A percentile compares a stretch with the other conserved stretches of the same genome.
These are phyloP conservation scores for Reutealis trisperma DNA, from an alignment of 345 rosid species.

Conservation along the genomic window DNA sequence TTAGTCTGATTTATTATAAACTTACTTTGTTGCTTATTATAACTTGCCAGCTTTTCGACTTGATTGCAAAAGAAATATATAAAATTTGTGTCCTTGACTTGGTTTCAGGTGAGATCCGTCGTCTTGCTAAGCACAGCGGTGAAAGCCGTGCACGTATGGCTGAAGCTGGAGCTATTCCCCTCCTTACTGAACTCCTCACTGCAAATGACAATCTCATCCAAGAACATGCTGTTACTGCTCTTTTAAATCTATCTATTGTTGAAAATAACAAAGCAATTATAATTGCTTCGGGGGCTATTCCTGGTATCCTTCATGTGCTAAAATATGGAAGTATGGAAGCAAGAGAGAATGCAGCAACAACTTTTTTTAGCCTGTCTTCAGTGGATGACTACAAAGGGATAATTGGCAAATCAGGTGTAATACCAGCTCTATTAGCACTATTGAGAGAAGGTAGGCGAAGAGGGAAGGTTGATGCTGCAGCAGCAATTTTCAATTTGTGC, in stretches of 20 bases:
- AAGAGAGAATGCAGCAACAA: conserved; percentile 16
- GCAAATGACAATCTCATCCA: background rate
- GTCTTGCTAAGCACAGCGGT: conserved; percentile 1
- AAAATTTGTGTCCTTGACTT: background rate
- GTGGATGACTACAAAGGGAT: background rate
- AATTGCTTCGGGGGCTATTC: conserved; percentile 1
- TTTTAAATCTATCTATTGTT: conserved; percentile 8
- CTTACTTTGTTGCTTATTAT: too few relatives aligned
- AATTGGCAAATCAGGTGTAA: conserved; percentile 7
- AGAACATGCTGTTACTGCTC: conserved; percentile 18
- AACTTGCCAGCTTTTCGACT: too few relatives aligned
- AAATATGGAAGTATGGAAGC: conserved; percentile 14
- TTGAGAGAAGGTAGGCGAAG: background rate
- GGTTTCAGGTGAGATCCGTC: background rate
- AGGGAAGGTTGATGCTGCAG: conserved; percentile 21
- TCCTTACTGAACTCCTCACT: background rate
- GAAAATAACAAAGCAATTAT: conserved; percentile 7
- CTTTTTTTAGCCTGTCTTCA: conserved; percentile 9
- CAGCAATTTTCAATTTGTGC: conserved; percentile 11
- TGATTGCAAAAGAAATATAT: too few relatives aligned
- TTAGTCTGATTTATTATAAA: too few relatives aligned
- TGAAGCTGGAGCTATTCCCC: conserved; percentile 8
- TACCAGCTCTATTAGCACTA: background rate
- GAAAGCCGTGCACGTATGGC: conserved; percentile 5
- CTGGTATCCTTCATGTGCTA: conserved; percentile 6